A percentile compares a stretch with the other conserved stretches of the same genome.
These are phyloP conservation scores for Vitis hybrid DNA, from an alignment of 177 flowering plant species.

Conservation along the genomic window DNA sequence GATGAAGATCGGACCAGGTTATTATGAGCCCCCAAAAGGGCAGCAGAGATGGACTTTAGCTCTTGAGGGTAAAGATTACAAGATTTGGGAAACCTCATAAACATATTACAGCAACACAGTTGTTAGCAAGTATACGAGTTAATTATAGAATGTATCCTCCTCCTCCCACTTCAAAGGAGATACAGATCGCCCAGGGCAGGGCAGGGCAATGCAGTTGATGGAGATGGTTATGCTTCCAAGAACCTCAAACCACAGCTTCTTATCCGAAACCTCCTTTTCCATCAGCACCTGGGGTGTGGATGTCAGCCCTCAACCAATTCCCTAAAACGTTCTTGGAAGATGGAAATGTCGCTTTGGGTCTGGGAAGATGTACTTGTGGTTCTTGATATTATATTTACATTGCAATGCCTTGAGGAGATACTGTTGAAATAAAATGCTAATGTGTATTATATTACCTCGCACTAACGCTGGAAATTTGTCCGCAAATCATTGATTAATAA, in stretches of 20 bases:
- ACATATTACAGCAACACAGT: constrained; percentile 2
- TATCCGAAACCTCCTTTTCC: background rate
- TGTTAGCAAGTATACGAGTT: background rate
- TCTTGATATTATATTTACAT: background rate
- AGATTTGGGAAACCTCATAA: constrained; percentile 82
- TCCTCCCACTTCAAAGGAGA: background rate
- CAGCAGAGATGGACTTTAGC: constrained; percentile 55
- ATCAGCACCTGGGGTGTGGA: no score
- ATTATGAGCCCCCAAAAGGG: constrained; percentile 73
- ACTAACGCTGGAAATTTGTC: background rate
- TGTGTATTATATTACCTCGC: background rate
- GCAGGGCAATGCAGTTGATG: no score
- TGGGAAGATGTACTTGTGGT: background rate
- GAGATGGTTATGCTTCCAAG: no score
- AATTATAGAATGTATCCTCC: background rate
- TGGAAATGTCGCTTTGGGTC: no score
- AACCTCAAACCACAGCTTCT: background rate
- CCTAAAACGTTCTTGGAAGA: background rate
- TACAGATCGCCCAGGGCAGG: no score
- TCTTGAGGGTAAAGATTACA: constrained; percentile 77
- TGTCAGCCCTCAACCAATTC: no score
- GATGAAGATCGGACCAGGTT: constrained; percentile 94
- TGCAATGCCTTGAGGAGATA: background rate
- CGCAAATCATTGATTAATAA: background rate
- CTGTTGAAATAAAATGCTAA: background rate